Evolutionary conservation across 345 rosid genomes (phyloP).

Genomic region (Citrus inodora): DNA sequence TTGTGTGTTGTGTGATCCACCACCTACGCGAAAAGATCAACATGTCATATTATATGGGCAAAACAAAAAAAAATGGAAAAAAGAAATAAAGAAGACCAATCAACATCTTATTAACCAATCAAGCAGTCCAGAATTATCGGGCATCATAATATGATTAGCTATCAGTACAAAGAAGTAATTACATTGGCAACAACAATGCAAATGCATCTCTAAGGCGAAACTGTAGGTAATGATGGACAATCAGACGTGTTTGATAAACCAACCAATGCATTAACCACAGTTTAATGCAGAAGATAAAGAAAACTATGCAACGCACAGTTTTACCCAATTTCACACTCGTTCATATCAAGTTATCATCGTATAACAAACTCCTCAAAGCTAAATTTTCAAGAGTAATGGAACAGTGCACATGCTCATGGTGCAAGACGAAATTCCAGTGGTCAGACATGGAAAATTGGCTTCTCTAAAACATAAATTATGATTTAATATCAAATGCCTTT

Average conservation of each 20-base stretch:
- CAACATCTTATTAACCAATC: not conserved
- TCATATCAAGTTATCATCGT: not conserved
- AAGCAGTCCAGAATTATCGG: not conserved
- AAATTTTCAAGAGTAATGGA: not conserved
- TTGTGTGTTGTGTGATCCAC: conserved; percentile 66
- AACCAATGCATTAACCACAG: not conserved
- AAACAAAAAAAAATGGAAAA: too few relatives aligned
- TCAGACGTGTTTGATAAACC: not conserved
- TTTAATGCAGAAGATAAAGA: not conserved
- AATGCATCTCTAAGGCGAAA: not conserved
- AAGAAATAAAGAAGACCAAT: not conserved
- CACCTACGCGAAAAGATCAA: conserved; percentile 33
- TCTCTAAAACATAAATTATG: not conserved
- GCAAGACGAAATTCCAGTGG: not conserved
- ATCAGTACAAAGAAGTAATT: not conserved
- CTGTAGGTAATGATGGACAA: not conserved
- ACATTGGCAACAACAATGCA: not conserved
- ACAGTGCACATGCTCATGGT: not conserved
- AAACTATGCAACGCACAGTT: not conserved
- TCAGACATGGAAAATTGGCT: not conserved
- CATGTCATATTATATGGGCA: not conserved
- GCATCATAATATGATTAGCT: not conserved
- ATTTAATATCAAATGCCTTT: not conserved
- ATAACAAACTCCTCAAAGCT: not conserved
- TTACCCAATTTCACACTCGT: not conserved